A percentile compares a stretch with the other conserved stretches of the same genome.
phyloP scores from a whole-genome alignment of 176 grass and related monocot genomes.

The Poa pratensis region DNA sequence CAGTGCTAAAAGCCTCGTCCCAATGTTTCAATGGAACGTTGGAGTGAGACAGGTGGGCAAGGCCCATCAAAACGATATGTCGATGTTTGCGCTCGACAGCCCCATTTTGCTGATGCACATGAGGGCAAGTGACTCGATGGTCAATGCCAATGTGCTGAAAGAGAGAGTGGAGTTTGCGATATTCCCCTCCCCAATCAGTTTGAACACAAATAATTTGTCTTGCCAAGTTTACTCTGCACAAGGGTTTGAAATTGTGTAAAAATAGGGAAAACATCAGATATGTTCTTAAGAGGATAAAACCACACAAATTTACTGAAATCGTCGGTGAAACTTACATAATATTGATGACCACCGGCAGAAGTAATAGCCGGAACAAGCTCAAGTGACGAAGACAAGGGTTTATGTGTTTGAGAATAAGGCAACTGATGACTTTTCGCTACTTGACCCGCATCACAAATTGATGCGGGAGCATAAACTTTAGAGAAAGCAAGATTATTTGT shows the following conservation, averaged over 20 bases:
- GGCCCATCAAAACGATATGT: no score
- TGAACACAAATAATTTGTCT: background rate
- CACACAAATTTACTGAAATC: background rate
- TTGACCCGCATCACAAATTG: background rate
- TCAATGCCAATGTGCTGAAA: background rate
- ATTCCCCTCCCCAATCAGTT: background rate
- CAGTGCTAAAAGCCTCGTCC: background rate
- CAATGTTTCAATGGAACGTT: background rate
- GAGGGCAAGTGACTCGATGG: background rate
- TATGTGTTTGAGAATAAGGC: background rate
- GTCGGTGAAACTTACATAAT: background rate
- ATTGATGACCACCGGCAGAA: background rate
- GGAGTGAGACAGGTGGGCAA: background rate
- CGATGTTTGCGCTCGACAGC: background rate
- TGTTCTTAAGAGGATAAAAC: background rate
- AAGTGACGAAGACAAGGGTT: background rate
- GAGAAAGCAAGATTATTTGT: no score
- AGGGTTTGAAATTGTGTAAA: background rate
- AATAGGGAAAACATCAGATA: background rate
- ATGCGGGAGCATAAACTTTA: background rate
- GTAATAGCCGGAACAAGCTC: background rate
- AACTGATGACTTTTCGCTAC: background rate
- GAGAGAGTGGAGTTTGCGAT: background rate
- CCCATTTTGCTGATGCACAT: background rate
- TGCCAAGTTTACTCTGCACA: background rate